Base-by-base conservation (phyloP, 2,329 filamentous ascomycete species). In the Blastomyces parvus region DNA sequence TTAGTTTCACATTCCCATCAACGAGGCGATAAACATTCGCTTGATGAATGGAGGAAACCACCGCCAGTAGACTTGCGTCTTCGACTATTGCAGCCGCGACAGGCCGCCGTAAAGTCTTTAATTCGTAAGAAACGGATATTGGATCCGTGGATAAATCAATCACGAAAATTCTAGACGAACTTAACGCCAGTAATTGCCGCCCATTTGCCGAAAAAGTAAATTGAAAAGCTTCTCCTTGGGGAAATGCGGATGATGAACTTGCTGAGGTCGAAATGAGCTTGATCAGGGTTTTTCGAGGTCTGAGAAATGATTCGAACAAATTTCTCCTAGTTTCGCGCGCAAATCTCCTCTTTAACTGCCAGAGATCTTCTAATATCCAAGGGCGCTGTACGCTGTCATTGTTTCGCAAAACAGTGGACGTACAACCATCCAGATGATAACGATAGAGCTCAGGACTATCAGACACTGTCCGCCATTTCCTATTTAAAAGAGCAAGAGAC, bases 261-360 rank as follows among this genome's bases (percentile, higher is more conserved):
- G 90, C 90, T 6, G 89, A 91, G 59, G 88, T 90, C 46, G 90
- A 94, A 14, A 95, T 86, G 60, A 96, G 80, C 71, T 88, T 92
- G 70, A 96, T 83, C 55, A 89, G 80, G 6, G 88, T 92, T 70
- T 84, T 82, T 64, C 77, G 82, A 3, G 90, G 89, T 22, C 88
- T 84, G 60, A 91, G 74, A 72, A 90, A 92, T 44, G 87, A 85
- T 68, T 90, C 86, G 72, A 92, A 93, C 59, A 91, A 80, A 75
- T 90, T 90, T 63, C 88, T 84, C 74, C 90, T 89, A 67, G 88
- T 83, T 71, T 92, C 86, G 59, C 81, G 81, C 9, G 84, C 82
- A 70, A 94, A 92, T 33, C 84, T 79, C 25, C 80, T 81, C 63
- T 89, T 87, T 40, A 93, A 78, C 25, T 74, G 76, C 55, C 82